These are phyloP conservation scores for Cladosporium sp. DNA, from an alignment of 2,329 filamentous ascomycete species.

Conservation along the genomic window DNA sequence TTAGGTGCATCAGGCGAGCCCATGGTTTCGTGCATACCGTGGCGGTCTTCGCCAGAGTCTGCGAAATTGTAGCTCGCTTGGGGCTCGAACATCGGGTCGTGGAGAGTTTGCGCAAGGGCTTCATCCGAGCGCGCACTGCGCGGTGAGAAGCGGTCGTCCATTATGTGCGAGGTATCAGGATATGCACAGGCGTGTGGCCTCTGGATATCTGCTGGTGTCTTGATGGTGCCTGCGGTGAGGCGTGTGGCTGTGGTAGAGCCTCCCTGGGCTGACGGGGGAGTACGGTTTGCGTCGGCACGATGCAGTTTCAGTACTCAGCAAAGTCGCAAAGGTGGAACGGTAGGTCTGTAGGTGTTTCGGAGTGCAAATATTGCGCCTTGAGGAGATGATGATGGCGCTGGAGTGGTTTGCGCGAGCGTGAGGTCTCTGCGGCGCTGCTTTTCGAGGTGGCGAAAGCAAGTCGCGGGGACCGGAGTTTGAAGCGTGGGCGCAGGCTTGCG, in stretches of 20 bases:
- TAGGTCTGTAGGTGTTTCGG: not conserved
- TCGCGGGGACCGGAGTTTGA: not conserved
- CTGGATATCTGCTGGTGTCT: not conserved
- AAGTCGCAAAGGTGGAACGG: not conserved
- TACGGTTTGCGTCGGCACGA: too few relatives aligned
- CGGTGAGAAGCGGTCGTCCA: conserved; percentile 11
- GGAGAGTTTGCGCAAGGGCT: conserved; percentile 9
- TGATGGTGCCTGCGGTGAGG: not conserved
- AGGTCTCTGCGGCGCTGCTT: not conserved
- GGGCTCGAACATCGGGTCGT: conserved; percentile 25
- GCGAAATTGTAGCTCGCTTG: conserved; percentile 23
- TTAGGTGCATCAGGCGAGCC: not conserved
- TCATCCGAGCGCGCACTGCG: conserved; percentile 8
- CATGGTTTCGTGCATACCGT: conserved; percentile 21
- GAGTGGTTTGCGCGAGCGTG: conserved; percentile 5
- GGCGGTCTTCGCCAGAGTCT: conserved; percentile 18
- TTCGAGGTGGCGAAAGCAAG: conserved; percentile 6
- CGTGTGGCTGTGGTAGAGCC: not conserved
- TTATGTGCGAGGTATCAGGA: not conserved
- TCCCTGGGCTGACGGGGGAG: too few relatives aligned
- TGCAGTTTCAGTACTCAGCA: too few relatives aligned
- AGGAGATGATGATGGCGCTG: not conserved
- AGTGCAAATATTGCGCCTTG: not conserved
- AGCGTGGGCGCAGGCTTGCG: conserved; percentile 1
- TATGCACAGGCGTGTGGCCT: too few relatives aligned